phyloP scores from a whole-genome alignment of 2,329 filamentous ascomycete genomes.

The Hypoxylon rubiginosum region DNA sequence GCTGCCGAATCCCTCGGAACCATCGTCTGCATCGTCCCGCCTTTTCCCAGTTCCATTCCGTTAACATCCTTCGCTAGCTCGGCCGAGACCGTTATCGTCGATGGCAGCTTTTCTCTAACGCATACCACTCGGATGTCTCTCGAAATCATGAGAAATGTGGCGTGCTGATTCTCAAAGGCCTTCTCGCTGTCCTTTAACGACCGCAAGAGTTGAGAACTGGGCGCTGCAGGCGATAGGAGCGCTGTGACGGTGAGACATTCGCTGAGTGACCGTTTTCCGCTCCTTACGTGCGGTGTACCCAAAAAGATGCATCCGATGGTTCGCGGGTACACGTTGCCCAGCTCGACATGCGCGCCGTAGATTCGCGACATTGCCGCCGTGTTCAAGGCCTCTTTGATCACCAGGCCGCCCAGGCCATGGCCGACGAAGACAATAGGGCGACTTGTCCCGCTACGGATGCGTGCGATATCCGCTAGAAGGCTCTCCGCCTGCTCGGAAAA shows the following conservation, averaged over 20 bases:
- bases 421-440: conserved; percentile 51
- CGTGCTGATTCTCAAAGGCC: conserved; percentile 49
- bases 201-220: conserved; percentile 44
- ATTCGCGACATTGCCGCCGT: conserved; percentile 51
- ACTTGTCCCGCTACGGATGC: conserved; percentile 44
- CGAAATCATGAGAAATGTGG: conserved; percentile 49
- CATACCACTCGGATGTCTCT: conserved; percentile 52
- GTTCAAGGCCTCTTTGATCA: conserved; percentile 51
- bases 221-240: conserved; percentile 46
- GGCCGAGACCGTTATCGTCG: conserved; percentile 42
- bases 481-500: conserved; percentile 49
- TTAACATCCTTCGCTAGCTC: conserved; percentile 43
- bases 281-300: conserved; percentile 49
- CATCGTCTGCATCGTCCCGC: conserved; percentile 48
- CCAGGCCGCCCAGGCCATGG: conserved; percentile 50
- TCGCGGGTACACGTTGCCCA: conserved; percentile 51
- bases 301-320: conserved; percentile 51
- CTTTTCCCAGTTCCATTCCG: conserved; percentile 46
- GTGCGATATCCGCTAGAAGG: conserved; percentile 48
- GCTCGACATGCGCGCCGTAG: conserved; percentile 50
- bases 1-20: conserved; percentile 46
- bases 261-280: conserved; percentile 47
- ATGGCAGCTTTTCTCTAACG: conserved; percentile 47
- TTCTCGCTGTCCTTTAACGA: conserved; percentile 45
- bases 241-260: conserved; percentile 49